Conservation (phyloP, 495 filamentous ascomycete species). For the Podospora pseudoanserina region DNA sequence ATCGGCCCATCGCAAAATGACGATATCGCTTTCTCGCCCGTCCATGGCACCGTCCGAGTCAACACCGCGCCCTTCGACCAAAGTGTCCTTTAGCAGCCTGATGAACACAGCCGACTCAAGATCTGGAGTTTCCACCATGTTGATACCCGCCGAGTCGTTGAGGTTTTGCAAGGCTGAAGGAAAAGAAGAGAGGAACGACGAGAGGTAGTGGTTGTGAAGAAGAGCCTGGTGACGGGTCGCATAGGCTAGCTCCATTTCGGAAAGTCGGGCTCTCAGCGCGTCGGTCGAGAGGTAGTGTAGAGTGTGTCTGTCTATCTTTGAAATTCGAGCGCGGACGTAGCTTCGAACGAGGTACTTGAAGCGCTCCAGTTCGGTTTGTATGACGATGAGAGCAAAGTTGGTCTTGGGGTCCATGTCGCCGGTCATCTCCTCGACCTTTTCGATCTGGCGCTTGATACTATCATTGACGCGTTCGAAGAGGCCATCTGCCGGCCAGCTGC, state of each 20-base stretch:
- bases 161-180: conserved; percentile 70
- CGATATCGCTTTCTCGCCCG: conserved; percentile 76
- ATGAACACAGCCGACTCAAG: conserved; percentile 78
- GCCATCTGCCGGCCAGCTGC: conserved; percentile 48
- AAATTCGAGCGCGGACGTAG: conserved; percentile 77
- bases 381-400: conserved; percentile 88
- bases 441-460: conserved; percentile 65
- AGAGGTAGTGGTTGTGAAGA: conserved; percentile 73
- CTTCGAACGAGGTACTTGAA: conserved; percentile 86
- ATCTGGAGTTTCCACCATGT: conserved; percentile 90
- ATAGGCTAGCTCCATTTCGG: conserved; percentile 69
- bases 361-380: conserved; percentile 93
- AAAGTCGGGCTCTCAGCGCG: conserved; percentile 53
- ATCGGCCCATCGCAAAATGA: conserved; percentile 82
- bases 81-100: conserved; percentile 59
- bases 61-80: conserved; percentile 55
- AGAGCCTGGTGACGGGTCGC: conserved; percentile 76
- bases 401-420: conserved; percentile 78
- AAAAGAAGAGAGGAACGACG: conserved; percentile 77
- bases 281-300: conserved; percentile 57
- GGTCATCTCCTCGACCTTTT: conserved; percentile 70
- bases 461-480: conserved; percentile 71
- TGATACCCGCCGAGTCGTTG: conserved; percentile 84
- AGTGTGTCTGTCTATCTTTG: conserved; percentile 76
- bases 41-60: conserved; percentile 55